Evolutionary conservation across 192 early-diverging fungal species (phyloP).

Genomic region (Paraglomus brasilianum): DNA sequence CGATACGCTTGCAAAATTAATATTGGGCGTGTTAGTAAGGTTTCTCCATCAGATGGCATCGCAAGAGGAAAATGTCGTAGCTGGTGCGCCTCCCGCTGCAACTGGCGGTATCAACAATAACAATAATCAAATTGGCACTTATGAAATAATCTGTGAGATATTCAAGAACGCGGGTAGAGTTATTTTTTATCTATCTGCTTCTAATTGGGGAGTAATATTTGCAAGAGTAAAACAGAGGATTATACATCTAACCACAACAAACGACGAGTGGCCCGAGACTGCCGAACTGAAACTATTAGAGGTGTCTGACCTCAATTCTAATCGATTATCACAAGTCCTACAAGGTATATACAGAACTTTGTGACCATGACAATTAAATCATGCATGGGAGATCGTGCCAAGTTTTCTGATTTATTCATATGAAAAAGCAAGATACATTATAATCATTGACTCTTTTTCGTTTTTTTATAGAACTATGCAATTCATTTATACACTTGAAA

Average conservation of each 20-base stretch:
- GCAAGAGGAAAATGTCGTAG: conserved; percentile 43
- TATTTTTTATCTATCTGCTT: conserved; percentile 82
- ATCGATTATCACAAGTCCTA: conserved; percentile 66
- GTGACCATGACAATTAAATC: background rate
- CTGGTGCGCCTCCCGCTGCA: conserved; percentile 39
- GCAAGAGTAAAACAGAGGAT: conserved; percentile 68
- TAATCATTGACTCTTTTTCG: no score
- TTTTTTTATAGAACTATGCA: conserved; percentile 43
- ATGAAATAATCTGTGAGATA: conserved; percentile 66
- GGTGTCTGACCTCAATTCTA: conserved; percentile 76
- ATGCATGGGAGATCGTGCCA: no score
- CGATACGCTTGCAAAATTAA: conserved; percentile 64
- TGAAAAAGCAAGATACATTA: no score
- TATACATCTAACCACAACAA: conserved; percentile 58
- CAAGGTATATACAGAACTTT: conserved; percentile 45
- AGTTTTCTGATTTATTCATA: no score
- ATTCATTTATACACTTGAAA: conserved; percentile 59
- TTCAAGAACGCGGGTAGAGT: conserved; percentile 82
- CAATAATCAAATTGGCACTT: conserved; percentile 26
- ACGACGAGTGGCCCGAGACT: conserved; percentile 67
- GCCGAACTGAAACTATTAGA: conserved; percentile 87
- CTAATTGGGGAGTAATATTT: conserved; percentile 86
- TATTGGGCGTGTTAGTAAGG: conserved; percentile 59
- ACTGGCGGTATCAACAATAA: conserved; percentile 30
- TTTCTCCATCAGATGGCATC: conserved; percentile 61